Conservation (phyloP, 2,329 filamentous ascomycete species). For the Colletotrichum orbiculare region DNA sequence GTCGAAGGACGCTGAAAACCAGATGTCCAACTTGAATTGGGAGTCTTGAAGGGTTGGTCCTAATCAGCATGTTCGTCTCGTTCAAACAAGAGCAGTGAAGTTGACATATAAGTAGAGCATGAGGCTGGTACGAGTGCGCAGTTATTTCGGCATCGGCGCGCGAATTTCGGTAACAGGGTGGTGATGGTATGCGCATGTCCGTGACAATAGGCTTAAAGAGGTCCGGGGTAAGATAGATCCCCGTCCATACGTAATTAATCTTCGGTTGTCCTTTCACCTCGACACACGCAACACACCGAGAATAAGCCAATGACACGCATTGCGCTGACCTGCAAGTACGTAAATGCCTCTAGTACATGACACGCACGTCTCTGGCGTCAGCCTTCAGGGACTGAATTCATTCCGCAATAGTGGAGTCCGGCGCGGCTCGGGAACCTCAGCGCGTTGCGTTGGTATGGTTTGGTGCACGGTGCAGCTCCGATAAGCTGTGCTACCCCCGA, state of each 20-base stretch:
- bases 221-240: conserved; percentile 19
- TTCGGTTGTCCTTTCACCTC: conserved; percentile 2
- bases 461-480: conserved; percentile 12
- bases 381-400: too few relatives aligned
- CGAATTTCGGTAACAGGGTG: conserved; percentile 21
- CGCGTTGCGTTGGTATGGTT: background rate
- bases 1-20: too few relatives aligned
- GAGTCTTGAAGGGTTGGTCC: too few relatives aligned
- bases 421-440: conserved; percentile 25
- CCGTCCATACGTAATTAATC: conserved; percentile 26
- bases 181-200: too few relatives aligned
- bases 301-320: conserved; percentile 11
- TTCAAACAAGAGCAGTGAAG: too few relatives aligned
- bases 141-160: conserved; percentile 25
- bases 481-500: conserved; percentile 28
- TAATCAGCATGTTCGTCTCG: too few relatives aligned
- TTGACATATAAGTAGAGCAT: too few relatives aligned
- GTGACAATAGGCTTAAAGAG: too few relatives aligned
- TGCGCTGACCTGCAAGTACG: too few relatives aligned
- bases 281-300: conserved; percentile 9
- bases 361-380: too few relatives aligned
- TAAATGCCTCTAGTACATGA: too few relatives aligned
- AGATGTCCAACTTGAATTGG: too few relatives aligned
- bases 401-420: conserved; percentile 13
- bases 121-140: background rate